These are phyloP conservation scores for Beauveria varroae DNA, from an alignment of 2,329 filamentous ascomycete genomes.

Conservation along the genomic window DNA sequence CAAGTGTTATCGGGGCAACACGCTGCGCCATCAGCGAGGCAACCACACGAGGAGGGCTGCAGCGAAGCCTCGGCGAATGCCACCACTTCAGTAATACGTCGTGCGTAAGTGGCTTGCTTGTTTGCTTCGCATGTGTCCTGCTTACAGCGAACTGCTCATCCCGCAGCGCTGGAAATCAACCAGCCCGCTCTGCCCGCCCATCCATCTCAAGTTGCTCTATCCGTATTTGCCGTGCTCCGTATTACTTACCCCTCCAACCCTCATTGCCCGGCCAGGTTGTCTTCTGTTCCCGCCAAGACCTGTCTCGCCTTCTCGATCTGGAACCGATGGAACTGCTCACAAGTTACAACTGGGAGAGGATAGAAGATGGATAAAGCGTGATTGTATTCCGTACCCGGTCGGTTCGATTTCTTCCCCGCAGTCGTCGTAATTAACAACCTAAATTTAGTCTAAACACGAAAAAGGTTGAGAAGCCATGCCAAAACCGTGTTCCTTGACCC, in stretches of 20 bases:
- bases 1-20: no score
- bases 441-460: no score
- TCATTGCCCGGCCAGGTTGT: background rate
- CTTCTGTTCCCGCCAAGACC: background rate
- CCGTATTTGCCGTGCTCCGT: no score
- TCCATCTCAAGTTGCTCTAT: background rate
- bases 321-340: background rate
- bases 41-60: background rate
- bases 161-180: background rate
- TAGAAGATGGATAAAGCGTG: background rate
- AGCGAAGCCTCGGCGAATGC: background rate
- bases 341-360: background rate
- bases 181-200: background rate
- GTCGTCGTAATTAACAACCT: no score
- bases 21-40: background rate
- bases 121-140: background rate
- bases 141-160: background rate
- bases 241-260: background rate
- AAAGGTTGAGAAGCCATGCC: background rate
- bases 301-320: background rate
- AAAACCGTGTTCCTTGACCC: background rate
- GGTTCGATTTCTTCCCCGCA: no score
- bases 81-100: background rate
- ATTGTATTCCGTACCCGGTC: background rate
- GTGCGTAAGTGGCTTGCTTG: background rate